Base-by-base conservation (phyloP, 1,139 yeast species). In the Debaryomycetaceae sp. region DNA sequence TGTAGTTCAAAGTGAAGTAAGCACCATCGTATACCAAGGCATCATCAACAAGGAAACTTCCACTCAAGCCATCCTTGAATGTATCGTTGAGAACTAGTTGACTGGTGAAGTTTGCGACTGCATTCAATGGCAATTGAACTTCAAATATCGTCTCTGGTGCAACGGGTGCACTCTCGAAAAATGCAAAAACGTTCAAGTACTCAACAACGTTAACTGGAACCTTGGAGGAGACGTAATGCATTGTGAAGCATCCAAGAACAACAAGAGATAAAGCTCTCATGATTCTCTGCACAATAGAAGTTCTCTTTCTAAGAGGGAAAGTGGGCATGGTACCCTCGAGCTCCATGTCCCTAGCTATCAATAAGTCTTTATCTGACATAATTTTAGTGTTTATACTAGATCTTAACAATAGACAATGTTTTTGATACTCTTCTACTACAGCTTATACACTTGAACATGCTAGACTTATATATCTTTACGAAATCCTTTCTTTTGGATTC, bases 21-120 rank as follows among this genome's bases (percentile, higher is more conserved):
- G 50, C 65, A 43, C 56, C 59, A 35, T 59, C 57, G 48, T 49
- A 56, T 43, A 53, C 57, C 48, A 53, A 55, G 6, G 42, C 46
- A 7, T 40, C 48, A 20, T 62, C 62, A 29, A 56, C 52, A 14
- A 44, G 37, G 43, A 40, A 59, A 11, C 55, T 49, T 33, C 42
- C 48, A 22, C 45, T 24, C 38, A 55, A 44, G 3, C 53, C 53
- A 34, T 47, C 50, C 33, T 47, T 37, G 20, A 50, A 44, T n/a
- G 57, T 40, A 9, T 47, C 46, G 39, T 59, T 54, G 45, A 59
- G 52, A 17, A 57, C 37, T 2, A 40, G 2, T 34, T 40, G 42
- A 31, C 24, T 40, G 13, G 5, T 23, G 11, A 17, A 5, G 9
- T 22, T 20, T n/a, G 13, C 22, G 7, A 29, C 9, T 14, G 14